phyloP scores from a whole-genome alignment of 768 basidiomycete species.

The Hemileccinum impolitum region DNA sequence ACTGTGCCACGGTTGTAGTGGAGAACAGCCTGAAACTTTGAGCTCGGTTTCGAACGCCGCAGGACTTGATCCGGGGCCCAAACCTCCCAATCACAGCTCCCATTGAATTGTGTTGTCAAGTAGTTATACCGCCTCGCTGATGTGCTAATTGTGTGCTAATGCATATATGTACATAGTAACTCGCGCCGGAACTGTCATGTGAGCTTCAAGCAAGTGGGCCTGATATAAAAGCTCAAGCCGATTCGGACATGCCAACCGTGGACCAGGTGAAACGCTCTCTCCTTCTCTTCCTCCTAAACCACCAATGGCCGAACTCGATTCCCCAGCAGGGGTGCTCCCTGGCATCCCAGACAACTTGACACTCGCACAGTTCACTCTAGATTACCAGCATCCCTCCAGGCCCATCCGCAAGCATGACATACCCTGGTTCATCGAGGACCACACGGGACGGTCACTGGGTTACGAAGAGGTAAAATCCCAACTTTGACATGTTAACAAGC shows the following conservation, averaged over 20 bases:
- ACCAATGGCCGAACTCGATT: conserved; percentile 28
- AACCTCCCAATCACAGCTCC: no score
- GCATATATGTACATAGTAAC: no score
- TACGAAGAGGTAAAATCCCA: conserved; percentile 34
- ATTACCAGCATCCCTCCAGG: conserved; percentile 30
- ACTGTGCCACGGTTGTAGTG: conserved; percentile 12
- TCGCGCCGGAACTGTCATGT: no score
- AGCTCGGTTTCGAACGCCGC: no score
- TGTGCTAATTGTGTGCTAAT: no score
- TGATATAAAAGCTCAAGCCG: no score
- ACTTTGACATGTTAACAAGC: background rate
- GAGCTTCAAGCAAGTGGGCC: no score
- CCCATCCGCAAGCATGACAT: conserved; percentile 22
- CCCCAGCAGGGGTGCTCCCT: conserved; percentile 30
- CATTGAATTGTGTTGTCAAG: no score
- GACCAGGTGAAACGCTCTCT: background rate
- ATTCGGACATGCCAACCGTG: no score
- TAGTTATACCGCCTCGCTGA: no score
- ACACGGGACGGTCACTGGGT: conserved; percentile 33
- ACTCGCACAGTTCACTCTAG: conserved; percentile 36
- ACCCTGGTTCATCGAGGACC: conserved; percentile 44
- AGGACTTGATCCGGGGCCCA: no score
- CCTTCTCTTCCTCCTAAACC: background rate
- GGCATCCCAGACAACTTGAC: conserved; percentile 38
- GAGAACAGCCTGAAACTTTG: no score